Evolutionary conservation across 2,329 filamentous ascomycete genomes (phyloP).

Genomic region (Coniochaeta sp.): DNA sequence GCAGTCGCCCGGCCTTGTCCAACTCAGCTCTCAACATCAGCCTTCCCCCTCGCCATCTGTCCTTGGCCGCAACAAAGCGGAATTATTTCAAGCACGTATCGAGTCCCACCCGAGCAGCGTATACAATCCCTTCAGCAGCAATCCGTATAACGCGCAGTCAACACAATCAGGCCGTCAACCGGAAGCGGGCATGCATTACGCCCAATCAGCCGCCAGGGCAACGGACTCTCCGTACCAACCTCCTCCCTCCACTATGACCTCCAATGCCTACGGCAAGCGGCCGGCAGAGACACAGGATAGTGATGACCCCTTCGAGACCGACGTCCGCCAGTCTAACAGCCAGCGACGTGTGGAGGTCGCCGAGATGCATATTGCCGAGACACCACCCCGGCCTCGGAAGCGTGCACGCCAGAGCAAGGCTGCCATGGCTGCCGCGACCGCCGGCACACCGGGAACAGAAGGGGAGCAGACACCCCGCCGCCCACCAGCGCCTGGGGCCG

Average conservation of each 20-base stretch:
- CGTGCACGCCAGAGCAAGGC: slow-evolving; percentile 1
- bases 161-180: background rate
- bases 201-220: background rate
- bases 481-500: background rate
- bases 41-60: background rate
- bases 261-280: slow-evolving; percentile 4
- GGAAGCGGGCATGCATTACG: background rate
- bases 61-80: background rate
- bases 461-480: background rate
- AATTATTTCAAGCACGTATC: background rate
- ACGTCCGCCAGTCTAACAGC: slow-evolving; percentile 9
- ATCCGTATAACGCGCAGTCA: background rate
- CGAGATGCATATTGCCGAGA: background rate
- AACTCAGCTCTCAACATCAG: no score
- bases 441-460: slow-evolving; percentile 1
- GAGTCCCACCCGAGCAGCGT: background rate
- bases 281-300: slow-evolving; percentile 7
- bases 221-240: background rate
- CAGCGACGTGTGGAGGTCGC: slow-evolving; percentile 8
- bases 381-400: slow-evolving; percentile 3
- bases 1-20: background rate
- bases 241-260: background rate
- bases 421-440: background rate
- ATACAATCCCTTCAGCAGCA: background rate
- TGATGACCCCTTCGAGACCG: slow-evolving; percentile 15